Percentiles rank a stretch among this genome's conserved stretches.
These are phyloP conservation scores for Penicillium canariense DNA, from an alignment of 495 filamentous ascomycete species.

Conservation along the genomic window DNA sequence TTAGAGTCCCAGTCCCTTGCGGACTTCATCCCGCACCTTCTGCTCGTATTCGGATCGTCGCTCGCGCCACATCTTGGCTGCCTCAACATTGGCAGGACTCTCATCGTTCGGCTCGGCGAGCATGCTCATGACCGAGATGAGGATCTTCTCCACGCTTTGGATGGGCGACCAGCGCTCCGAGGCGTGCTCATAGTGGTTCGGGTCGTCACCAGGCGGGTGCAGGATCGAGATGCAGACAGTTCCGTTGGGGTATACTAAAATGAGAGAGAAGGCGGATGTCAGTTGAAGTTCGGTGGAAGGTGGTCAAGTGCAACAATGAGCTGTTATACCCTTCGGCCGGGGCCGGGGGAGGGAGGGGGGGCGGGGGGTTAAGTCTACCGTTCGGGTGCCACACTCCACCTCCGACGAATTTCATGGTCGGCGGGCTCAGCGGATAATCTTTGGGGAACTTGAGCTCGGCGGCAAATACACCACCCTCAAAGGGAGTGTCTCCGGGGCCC, in stretches of 20 bases:
- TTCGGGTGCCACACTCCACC: slow-evolving; percentile 94
- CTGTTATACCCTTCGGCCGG: background rate
- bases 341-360: background rate
- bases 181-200: slow-evolving; percentile 97
- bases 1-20: slow-evolving; percentile 59
- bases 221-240: slow-evolving; percentile 97
- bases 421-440: slow-evolving; percentile 91
- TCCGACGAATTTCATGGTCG: slow-evolving; percentile 89
- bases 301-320: background rate
- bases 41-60: slow-evolving; percentile 78
- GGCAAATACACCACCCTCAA: slow-evolving; percentile 91
- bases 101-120: slow-evolving; percentile 98
- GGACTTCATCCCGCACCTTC: slow-evolving; percentile 77
- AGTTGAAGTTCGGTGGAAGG: background rate
- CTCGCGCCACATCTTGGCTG: slow-evolving; percentile 98
- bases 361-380: slow-evolving; percentile 49
- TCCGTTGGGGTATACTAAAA: slow-evolving; percentile 82
- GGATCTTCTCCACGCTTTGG: slow-evolving; percentile 96
- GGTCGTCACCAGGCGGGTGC: slow-evolving; percentile 96
- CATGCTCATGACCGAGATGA: slow-evolving; percentile 99
- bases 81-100: slow-evolving; percentile 96
- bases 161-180: slow-evolving; percentile 95
- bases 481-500: slow-evolving; percentile 92
- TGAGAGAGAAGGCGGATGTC: background rate
- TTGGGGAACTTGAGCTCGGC: slow-evolving; percentile 93